Percentiles rank a stretch among this genome's conserved stretches.
Conservation (phyloP, 192 early-diverging fungal species). For the Entophlyctis helioformis region DNA sequence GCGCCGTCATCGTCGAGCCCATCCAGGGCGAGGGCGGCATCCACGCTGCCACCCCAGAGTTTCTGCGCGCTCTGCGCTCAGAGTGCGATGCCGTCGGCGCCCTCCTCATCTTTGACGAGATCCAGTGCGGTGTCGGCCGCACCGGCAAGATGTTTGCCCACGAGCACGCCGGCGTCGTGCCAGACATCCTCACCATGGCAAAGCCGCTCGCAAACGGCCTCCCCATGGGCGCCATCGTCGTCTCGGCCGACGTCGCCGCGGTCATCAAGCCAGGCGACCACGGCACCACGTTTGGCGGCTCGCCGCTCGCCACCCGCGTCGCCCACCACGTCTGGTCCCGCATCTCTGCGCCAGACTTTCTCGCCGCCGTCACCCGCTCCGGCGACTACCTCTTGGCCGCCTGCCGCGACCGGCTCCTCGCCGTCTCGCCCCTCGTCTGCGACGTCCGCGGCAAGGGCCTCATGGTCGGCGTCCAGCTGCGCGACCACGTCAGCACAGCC, state of each 20-base stretch:
- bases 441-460: slow-evolving; percentile 80
- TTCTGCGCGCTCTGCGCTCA: slow-evolving; percentile 62
- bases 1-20: slow-evolving; percentile 91
- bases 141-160: slow-evolving; percentile 84
- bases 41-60: slow-evolving; percentile 56
- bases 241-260: slow-evolving; percentile 64
- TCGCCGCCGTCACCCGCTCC: slow-evolving; percentile 51
- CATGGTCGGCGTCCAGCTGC: slow-evolving; percentile 68
- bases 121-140: slow-evolving; percentile 89
- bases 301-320: slow-evolving; percentile 80
- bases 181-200: slow-evolving; percentile 90
- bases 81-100: slow-evolving; percentile 77
- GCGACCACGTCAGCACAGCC: slow-evolving; percentile 10
- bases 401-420: slow-evolving; percentile 19
- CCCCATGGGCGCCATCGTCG: slow-evolving; percentile 88
- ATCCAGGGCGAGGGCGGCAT: slow-evolving; percentile 97
- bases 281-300: slow-evolving; percentile 96
- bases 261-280: slow-evolving; percentile 84
- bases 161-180: slow-evolving; percentile 57
- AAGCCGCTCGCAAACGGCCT: slow-evolving; percentile 96
- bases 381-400: slow-evolving; percentile 48
- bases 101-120: slow-evolving; percentile 92
- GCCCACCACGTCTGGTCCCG: slow-evolving; percentile 61
- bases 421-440: slow-evolving; percentile 40
- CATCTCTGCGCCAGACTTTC: slow-evolving; percentile 59